Percentiles rank a stretch among this genome's conserved stretches.
Conservation (phyloP, 371 early-diverging fungal genomes). For the Batkoa obscura region DNA sequence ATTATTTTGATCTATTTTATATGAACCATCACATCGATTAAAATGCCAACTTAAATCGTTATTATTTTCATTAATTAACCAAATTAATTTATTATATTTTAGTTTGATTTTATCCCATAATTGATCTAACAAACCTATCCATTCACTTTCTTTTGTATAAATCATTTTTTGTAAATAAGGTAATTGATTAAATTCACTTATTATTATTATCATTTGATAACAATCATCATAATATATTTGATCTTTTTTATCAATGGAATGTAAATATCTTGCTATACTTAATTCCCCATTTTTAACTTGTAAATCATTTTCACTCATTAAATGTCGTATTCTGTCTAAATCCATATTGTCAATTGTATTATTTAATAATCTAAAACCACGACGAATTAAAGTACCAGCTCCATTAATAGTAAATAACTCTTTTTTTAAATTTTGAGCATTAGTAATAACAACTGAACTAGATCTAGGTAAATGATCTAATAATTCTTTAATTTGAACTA, state of each 20-base stretch:
- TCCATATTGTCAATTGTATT: constrained; percentile 44
- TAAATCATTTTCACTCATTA: constrained; percentile 57
- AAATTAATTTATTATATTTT: constrained; percentile 47
- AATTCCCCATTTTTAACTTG: constrained; percentile 35
- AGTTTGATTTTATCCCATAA: constrained; percentile 60
- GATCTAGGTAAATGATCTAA: constrained; percentile 83
- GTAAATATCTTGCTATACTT: constrained; percentile 55
- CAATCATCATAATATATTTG: constrained; percentile 66
- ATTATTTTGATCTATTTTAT: constrained; percentile 31
- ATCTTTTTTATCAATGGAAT: constrained; percentile 24
- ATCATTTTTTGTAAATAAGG: constrained; percentile 64
- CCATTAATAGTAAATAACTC: constrained; percentile 93
- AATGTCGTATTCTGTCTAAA: constrained; percentile 59
- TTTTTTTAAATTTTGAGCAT: constrained; percentile 86
- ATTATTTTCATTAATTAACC: constrained; percentile 39
- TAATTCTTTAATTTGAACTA: constrained; percentile 85
- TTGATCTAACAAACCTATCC: constrained; percentile 81
- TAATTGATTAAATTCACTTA: constrained; percentile 23
- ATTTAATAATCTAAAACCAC: constrained; percentile 73
- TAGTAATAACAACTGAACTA: constrained; percentile 90
- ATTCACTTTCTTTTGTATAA: constrained; percentile 45
- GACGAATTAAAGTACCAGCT: constrained; percentile 87
- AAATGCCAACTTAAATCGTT: constrained; percentile 67
- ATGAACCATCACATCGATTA: constrained; percentile 79
- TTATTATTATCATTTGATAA: constrained; percentile 71